Conservation (phyloP, 768 basidiomycete species). For the Macrocybe gigantea region DNA sequence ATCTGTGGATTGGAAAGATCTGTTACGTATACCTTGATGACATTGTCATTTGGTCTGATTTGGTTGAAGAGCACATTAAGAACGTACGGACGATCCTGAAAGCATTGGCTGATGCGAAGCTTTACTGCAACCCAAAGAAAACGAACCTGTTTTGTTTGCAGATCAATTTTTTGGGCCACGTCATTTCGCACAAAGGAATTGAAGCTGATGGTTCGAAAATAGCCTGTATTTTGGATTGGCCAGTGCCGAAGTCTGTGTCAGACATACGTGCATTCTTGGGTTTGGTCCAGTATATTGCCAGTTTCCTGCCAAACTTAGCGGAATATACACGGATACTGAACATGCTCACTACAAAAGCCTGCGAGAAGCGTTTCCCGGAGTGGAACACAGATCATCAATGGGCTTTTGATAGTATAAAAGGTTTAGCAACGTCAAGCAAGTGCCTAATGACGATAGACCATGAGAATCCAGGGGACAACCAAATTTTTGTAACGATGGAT, state of each 20-base stretch:
- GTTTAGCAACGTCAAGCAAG: constrained; percentile 14
- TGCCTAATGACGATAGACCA: constrained; percentile 25
- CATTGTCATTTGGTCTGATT: constrained; percentile 37
- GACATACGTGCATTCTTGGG: constrained; percentile 19
- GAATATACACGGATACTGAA: background rate
- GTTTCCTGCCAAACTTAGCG: constrained; percentile 18
- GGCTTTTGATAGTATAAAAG: constrained; percentile 24
- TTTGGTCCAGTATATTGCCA: constrained; percentile 13
- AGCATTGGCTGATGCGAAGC: constrained; percentile 4
- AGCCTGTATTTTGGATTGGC: constrained; percentile 18
- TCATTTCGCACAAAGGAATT: constrained; percentile 18
- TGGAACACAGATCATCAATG: constrained; percentile 16
- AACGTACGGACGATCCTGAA: constrained; percentile 20
- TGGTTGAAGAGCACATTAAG: constrained; percentile 22
- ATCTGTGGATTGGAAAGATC: constrained; percentile 10
- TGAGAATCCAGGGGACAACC: constrained; percentile 11
- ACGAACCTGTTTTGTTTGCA: constrained; percentile 12
- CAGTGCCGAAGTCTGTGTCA: constrained; percentile 6
- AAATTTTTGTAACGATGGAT: constrained; percentile 24
- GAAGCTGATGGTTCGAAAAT: constrained; percentile 16
- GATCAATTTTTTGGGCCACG: constrained; percentile 20
- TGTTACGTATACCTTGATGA: constrained; percentile 39
- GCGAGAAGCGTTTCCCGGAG: constrained; percentile 6
- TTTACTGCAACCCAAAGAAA: constrained; percentile 15
- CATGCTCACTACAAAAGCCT: background rate